Evolutionary conservation across 306 rosid species (phyloP).

Genomic region (Corylus heterophylla): DNA sequence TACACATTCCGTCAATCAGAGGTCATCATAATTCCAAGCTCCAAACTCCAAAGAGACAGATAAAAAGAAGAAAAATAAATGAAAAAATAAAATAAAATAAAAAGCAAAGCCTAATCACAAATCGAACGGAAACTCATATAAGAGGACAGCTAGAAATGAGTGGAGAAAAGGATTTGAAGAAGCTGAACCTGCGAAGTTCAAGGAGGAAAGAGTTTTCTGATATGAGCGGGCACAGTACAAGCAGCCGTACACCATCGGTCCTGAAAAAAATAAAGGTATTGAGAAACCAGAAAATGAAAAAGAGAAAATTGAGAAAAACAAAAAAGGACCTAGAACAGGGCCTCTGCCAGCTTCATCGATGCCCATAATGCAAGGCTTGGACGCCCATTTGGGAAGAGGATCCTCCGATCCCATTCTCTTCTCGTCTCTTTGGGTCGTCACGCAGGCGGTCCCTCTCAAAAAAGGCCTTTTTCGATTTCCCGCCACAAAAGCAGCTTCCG

Average conservation of each 20-base stretch:
- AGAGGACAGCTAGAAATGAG: background rate
- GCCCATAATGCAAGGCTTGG: conserved; percentile 81
- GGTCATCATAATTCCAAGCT: background rate
- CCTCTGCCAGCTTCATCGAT: conserved; percentile 99
- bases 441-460: background rate
- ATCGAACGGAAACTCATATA: background rate
- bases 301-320: background rate
- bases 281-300: background rate
- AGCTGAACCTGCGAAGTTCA: conserved; percentile 74
- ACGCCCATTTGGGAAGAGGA: conserved; percentile 58
- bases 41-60: background rate
- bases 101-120: background rate
- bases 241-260: conserved; percentile 89
- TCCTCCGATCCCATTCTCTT: conserved; percentile 48
- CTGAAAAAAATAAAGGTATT: conserved; percentile 24
- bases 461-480: conserved; percentile 15
- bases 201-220: conserved; percentile 61
- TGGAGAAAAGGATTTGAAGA: background rate
- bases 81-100: background rate
- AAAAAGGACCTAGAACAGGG: conserved; percentile 69
- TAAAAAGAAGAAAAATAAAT: background rate
- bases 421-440: background rate
- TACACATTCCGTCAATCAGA: background rate
- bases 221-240: conserved; percentile 78
- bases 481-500: conserved; percentile 26